Evolutionary conservation across 1,284 basidiomycete species (phyloP).

Genomic region (Phellopilus nigrolimitatus): DNA sequence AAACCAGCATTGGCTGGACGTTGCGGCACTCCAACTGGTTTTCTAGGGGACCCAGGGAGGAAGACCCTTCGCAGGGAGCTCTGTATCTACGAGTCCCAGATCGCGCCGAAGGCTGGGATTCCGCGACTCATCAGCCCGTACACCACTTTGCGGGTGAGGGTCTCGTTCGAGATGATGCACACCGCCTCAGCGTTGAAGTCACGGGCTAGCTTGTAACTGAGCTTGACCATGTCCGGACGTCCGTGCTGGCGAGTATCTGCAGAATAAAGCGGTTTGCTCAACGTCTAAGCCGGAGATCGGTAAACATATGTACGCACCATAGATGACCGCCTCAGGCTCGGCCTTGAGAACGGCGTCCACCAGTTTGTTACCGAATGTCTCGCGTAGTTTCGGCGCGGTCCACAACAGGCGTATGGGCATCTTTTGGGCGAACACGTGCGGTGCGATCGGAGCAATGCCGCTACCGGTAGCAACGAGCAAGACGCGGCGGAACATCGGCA

Average conservation of each 20-base stretch:
- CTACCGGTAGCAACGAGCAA: conserved; percentile 38
- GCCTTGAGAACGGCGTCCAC: conserved; percentile 32
- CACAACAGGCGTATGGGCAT: conserved; percentile 35
- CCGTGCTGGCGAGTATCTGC: conserved; percentile 32
- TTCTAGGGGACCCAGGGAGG: too few relatives aligned
- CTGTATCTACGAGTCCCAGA: conserved; percentile 32
- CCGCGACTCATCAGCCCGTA: conserved; percentile 37
- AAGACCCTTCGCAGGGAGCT: too few relatives aligned
- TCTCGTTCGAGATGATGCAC: conserved; percentile 36
- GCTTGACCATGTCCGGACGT: conserved; percentile 32
- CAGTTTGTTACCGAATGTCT: conserved; percentile 33
- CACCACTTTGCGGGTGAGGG: conserved; percentile 33
- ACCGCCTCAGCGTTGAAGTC: conserved; percentile 35
- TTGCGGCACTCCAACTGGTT: too few relatives aligned
- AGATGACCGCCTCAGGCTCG: conserved; percentile 33
- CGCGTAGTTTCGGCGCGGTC: conserved; percentile 33
- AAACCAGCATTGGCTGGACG: too few relatives aligned
- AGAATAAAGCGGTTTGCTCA: neutral
- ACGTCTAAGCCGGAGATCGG: neutral
- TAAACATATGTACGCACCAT: conserved; percentile 12
- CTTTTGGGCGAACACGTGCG: conserved; percentile 31
- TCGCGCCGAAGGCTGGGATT: conserved; percentile 37
- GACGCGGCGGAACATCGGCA: conserved; percentile 33
- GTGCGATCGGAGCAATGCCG: conserved; percentile 34
- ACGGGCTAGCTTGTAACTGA: conserved; percentile 2